Evolutionary conservation across 257 asterid species (phyloP).

Genomic region (Primulina tabacum): DNA sequence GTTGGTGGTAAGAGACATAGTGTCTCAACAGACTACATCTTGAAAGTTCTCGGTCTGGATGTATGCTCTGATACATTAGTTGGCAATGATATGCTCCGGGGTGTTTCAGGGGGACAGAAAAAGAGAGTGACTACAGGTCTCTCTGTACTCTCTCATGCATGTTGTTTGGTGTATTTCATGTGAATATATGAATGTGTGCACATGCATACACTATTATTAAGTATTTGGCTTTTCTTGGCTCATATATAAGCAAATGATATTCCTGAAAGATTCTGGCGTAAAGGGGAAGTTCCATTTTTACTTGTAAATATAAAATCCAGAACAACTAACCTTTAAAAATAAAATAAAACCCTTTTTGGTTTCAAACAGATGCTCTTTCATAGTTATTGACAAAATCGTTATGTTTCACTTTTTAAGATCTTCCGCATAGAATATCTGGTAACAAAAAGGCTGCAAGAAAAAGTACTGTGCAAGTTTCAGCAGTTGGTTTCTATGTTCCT

Average conservation of each 20-base stretch:
- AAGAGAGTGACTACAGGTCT: slow-evolving; percentile 84
- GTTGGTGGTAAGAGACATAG: slow-evolving; percentile 70
- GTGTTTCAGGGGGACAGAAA: slow-evolving; percentile 87
- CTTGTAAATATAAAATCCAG: neutral
- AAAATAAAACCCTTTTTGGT: neutral
- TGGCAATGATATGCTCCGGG: slow-evolving; percentile 87
- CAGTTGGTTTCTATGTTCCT: neutral
- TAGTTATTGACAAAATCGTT: too few species aligned
- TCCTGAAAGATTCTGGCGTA: neutral
- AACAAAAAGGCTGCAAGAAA: neutral
- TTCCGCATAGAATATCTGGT: neutral
- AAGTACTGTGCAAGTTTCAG: neutral
- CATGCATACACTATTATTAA: neutral
- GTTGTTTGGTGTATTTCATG: neutral
- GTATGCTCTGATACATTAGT: slow-evolving; percentile 74
- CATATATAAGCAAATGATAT: neutral
- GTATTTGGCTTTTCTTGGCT: neutral
- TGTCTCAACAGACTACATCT: slow-evolving; percentile 70
- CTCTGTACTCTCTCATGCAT: slow-evolving; percentile 25
- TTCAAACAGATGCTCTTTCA: neutral
- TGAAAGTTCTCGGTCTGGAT: slow-evolving; percentile 91
- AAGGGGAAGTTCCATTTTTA: neutral
- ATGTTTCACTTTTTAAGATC: neutral
- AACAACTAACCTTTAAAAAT: neutral
- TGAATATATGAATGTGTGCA: neutral